These are phyloP conservation scores for Vigna trinervia DNA, from an alignment of 306 rosid genomes.

Conservation along the genomic window DNA sequence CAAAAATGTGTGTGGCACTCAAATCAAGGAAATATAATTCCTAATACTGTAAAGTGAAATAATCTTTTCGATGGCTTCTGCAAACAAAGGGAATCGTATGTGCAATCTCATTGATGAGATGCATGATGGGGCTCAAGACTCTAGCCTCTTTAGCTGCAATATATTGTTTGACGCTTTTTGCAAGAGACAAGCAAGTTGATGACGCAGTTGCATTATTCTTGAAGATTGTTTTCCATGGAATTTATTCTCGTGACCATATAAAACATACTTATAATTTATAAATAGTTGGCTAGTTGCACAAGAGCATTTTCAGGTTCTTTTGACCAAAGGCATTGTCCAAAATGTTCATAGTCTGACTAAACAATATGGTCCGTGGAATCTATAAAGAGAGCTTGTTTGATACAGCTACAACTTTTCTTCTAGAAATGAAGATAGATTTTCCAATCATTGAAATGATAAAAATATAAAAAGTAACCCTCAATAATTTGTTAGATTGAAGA, in stretches of 20 bases:
- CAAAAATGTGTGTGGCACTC: neutral
- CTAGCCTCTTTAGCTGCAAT: neutral
- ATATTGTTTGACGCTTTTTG: neutral
- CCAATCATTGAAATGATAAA: neutral
- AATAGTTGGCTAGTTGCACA: neutral
- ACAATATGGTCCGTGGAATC: neutral
- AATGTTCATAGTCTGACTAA: neutral
- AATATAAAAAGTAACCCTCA: neutral
- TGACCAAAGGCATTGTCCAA: neutral
- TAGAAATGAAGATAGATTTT: neutral
- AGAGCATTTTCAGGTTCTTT: neutral
- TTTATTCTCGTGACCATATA: neutral
- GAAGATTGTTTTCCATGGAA: neutral
- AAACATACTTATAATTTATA: neutral
- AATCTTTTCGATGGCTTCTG: neutral
- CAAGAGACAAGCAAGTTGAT: neutral
- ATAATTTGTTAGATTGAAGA: neutral
- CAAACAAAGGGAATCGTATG: neutral
- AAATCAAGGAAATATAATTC: neutral
- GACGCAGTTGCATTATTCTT: neutral
- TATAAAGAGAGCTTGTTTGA: neutral
- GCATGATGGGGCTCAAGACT: no score
- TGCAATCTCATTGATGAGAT: neutral
- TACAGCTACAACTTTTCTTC: neutral
- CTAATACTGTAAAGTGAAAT: neutral